Conservation (phyloP, 176 grass and related monocot species). For the Themeda triandra region DNA sequence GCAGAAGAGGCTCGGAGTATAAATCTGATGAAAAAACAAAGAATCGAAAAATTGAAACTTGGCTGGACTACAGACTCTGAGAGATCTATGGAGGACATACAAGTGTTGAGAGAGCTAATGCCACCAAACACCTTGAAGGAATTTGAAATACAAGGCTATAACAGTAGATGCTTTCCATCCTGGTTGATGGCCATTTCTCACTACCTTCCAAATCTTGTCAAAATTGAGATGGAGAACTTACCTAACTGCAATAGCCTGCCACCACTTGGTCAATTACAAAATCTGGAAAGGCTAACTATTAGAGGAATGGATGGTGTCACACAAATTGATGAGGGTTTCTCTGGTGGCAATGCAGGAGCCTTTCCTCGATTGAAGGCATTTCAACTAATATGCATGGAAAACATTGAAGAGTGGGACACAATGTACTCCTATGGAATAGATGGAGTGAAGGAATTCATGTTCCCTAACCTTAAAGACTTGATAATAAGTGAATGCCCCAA, state of each 20-base stretch:
- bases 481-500: not conserved
- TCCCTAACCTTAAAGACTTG: not conserved
- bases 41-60: not conserved
- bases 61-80: not conserved
- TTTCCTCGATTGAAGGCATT: not conserved
- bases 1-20: not conserved
- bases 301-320: not conserved
- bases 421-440: not conserved
- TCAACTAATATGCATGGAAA: not conserved
- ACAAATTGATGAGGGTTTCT: not conserved
- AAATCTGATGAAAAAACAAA: not conserved
- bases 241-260: not conserved
- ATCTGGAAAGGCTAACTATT: not conserved
- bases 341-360: not conserved
- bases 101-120: not conserved
- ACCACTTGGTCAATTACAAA: not conserved
- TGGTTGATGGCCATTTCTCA: too few relatives aligned
- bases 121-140: not conserved
- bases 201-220: too few relatives aligned
- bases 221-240: not conserved
- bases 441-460: not conserved
- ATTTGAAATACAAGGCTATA: not conserved
- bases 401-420: not conserved
- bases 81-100: not conserved
- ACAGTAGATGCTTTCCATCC: not conserved